phyloP scores from a whole-genome alignment of 1,139 yeast species.

The Meyerozyma athensensis region DNA sequence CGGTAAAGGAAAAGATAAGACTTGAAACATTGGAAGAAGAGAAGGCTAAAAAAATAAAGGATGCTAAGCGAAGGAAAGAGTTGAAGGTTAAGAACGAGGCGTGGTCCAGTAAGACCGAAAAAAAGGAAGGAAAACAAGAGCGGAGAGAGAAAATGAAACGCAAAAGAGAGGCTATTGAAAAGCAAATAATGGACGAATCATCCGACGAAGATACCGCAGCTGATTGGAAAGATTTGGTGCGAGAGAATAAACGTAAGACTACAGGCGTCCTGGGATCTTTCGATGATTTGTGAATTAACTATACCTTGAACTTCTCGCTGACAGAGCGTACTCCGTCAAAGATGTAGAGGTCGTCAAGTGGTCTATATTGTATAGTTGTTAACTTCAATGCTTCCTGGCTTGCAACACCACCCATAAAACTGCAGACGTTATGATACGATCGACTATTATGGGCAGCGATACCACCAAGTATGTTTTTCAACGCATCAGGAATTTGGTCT shows the following conservation, averaged over 20 bases:
- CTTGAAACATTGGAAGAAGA: conserved; percentile 51
- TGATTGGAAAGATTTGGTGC: conserved; percentile 88
- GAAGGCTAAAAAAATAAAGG: conserved; percentile 38
- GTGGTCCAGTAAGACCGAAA: conserved; percentile 71
- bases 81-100: conserved; percentile 56
- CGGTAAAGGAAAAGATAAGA: conserved; percentile 59
- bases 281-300: conserved; percentile 44
- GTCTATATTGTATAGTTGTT: conserved; percentile 62
- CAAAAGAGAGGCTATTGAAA: conserved; percentile 60
- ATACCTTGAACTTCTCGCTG: conserved; percentile 48
- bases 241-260: conserved; percentile 55
- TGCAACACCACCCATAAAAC: conserved; percentile 63
- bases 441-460: conserved; percentile 8
- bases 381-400: conserved; percentile 69
- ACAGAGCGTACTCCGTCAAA: conserved; percentile 63
- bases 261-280: conserved; percentile 52
- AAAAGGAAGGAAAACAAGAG: conserved; percentile 59
- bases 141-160: conserved; percentile 62
- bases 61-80: conserved; percentile 47
- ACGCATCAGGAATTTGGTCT: neutral
- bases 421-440: conserved; percentile 12
- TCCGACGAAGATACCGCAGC: conserved; percentile 49
- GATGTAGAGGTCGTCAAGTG: conserved; percentile 59
- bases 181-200: conserved; percentile 44
- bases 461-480: conserved; percentile 7